Percentiles rank a stretch among this genome's conserved stretches.
These are phyloP conservation scores for Daedaleopsis sinensis DNA, from an alignment of 768 basidiomycete genomes.

Conservation along the genomic window DNA sequence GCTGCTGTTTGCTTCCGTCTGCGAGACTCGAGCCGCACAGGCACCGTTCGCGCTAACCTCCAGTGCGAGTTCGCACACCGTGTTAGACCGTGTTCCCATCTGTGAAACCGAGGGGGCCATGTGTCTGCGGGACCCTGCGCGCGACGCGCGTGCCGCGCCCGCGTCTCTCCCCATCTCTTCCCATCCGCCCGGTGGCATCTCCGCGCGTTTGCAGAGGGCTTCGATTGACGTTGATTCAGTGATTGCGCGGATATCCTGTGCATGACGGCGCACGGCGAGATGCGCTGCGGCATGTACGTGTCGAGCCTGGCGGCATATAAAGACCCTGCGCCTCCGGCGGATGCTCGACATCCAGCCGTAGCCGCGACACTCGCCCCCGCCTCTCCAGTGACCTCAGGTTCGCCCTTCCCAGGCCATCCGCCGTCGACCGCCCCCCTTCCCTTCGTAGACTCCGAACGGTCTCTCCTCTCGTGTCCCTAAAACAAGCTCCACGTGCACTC, in stretches of 20 bases:
- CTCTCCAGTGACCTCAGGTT: conserved; percentile 3
- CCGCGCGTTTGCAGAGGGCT: conserved; percentile 1
- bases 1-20: too few relatives aligned
- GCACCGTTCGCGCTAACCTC: too few relatives aligned
- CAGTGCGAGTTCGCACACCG: too few relatives aligned
- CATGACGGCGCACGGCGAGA: conserved; percentile 14
- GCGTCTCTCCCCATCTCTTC: conserved; percentile 1
- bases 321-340: not conserved
- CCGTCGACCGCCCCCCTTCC: too few relatives aligned
- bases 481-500: too few relatives aligned
- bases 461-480: too few relatives aligned
- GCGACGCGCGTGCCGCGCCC: conserved; percentile 1
- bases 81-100: not conserved
- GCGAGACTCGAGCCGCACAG: too few relatives aligned
- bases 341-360: conserved; percentile 10
- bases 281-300: conserved; percentile 5
- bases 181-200: not conserved
- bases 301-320: not conserved
- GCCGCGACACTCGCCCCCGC: conserved; percentile 8
- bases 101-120: not conserved
- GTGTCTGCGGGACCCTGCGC: conserved; percentile 1
- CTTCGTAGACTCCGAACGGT: too few relatives aligned
- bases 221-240: conserved; percentile 19
- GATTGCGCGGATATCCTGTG: conserved; percentile 18
- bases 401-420: not conserved